phyloP scores from a whole-genome alignment of 331 rosid species.

The Rosa hybrid region DNA sequence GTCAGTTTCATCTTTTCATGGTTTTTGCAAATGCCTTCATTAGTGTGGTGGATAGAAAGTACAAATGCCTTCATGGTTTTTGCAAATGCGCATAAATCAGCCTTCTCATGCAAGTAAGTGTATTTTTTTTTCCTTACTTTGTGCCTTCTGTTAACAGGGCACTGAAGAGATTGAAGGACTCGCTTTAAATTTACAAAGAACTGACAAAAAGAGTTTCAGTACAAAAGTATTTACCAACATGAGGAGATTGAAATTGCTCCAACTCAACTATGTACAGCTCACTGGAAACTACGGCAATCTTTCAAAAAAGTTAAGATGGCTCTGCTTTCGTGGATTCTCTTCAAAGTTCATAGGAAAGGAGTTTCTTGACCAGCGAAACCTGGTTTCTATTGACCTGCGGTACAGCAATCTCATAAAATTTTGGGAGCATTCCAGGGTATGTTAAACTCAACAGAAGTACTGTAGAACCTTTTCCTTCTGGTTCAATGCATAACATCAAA shows the following conservation, averaged over 20 bases:
- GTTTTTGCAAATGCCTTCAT: too few relatives aligned
- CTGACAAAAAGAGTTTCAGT: not conserved
- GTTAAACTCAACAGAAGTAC: not conserved
- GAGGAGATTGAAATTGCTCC: not conserved
- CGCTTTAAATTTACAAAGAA: not conserved
- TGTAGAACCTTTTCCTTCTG: not conserved
- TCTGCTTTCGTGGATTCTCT: not conserved
- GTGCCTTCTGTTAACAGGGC: conserved; percentile 17
- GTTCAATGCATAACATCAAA: not conserved
- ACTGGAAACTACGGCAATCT: not conserved
- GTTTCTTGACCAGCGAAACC: conserved; percentile 5
- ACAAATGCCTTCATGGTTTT: not conserved
- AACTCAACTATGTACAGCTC: not conserved
- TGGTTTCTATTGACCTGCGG: conserved; percentile 33
- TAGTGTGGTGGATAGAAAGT: not conserved
- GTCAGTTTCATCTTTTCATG: too few relatives aligned
- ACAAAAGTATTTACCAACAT: not conserved
- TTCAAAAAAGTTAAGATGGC: not conserved
- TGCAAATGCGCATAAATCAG: not conserved
- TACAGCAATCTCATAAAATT: conserved; percentile 26
- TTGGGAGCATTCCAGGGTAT: conserved; percentile 34
- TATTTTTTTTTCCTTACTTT: not conserved
- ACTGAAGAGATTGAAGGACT: conserved; percentile 4
- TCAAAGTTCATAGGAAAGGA: not conserved
- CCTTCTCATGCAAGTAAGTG: too few relatives aligned